Conservation (phyloP, 768 basidiomycete genomes). For the Lepiota venenata region DNA sequence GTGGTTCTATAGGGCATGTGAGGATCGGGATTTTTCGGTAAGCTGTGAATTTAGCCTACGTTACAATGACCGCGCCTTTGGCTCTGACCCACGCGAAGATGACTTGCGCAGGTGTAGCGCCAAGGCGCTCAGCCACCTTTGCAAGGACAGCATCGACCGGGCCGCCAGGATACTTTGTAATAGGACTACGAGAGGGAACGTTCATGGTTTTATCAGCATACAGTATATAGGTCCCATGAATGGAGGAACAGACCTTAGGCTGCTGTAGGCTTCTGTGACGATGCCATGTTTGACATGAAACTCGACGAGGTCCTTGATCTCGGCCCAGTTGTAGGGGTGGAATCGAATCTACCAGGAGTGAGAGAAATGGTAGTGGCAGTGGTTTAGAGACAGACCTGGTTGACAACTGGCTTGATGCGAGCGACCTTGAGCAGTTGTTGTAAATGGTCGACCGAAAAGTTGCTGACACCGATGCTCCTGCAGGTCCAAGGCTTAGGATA, state of each 20-base stretch:
- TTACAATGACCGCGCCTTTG: slow-evolving; percentile 67
- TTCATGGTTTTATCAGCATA: no score
- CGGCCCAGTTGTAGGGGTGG: slow-evolving; percentile 65
- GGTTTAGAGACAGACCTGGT: slow-evolving; percentile 48
- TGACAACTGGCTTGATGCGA: slow-evolving; percentile 59
- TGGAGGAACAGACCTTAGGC: slow-evolving; percentile 46
- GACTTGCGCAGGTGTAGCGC: slow-evolving; percentile 61
- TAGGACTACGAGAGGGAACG: slow-evolving; percentile 35
- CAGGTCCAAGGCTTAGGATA: no score
- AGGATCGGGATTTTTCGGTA: neutral
- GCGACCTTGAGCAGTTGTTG: slow-evolving; percentile 48
- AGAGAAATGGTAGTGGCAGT: neutral
- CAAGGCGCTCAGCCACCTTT: slow-evolving; percentile 48
- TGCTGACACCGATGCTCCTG: slow-evolving; percentile 75
- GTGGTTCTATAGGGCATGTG: slow-evolving; percentile 43
- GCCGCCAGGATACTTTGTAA: slow-evolving; percentile 58
- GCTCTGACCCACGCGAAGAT: slow-evolving; percentile 66
- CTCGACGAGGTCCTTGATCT: slow-evolving; percentile 52
- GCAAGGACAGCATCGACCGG: slow-evolving; percentile 57
- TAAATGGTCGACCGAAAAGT: slow-evolving; percentile 53
- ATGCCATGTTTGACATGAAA: slow-evolving; percentile 57
- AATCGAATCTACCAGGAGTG: slow-evolving; percentile 49
- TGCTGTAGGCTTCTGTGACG: slow-evolving; percentile 69
- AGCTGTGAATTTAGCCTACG: slow-evolving; percentile 37
- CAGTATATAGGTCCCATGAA: slow-evolving; percentile 12